Conservation (phyloP, 371 early-diverging fungal species). For the Mortierella sp. region DNA sequence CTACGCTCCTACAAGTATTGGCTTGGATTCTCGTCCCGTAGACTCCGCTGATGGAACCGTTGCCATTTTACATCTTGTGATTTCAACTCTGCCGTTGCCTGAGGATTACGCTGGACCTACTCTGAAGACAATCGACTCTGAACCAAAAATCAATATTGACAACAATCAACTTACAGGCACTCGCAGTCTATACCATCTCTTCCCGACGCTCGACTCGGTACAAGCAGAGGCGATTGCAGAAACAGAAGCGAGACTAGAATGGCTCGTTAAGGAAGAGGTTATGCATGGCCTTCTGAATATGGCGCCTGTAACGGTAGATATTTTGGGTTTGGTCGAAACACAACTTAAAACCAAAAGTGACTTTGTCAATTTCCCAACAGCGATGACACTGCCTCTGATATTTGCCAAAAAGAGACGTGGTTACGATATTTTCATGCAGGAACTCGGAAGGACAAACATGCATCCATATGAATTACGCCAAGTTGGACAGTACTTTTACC, state of each 20-base stretch:
- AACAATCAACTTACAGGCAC: conserved; percentile 29
- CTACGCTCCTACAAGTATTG: conserved; percentile 75
- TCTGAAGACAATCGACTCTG: conserved; percentile 48
- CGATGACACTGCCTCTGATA: conserved; percentile 68
- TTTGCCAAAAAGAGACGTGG: conserved; percentile 71
- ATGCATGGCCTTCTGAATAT: conserved; percentile 78
- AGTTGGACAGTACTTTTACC: conserved; percentile 73
- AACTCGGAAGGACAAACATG: conserved; percentile 64
- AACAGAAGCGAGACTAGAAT: conserved; percentile 70
- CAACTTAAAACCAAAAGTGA: conserved; percentile 74
- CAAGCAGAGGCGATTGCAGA: conserved; percentile 74
- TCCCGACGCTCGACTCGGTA: conserved; percentile 59
- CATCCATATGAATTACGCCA: conserved; percentile 66
- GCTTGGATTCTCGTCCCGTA: conserved; percentile 73
- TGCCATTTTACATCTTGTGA: conserved; percentile 74
- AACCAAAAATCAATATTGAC: conserved; percentile 46
- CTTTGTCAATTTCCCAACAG: conserved; percentile 76
- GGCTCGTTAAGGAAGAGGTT: conserved; percentile 81
- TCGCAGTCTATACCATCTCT: conserved; percentile 56
- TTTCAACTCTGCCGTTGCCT: conserved; percentile 71
- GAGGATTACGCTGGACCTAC: conserved; percentile 60
- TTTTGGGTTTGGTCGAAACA: conserved; percentile 71
- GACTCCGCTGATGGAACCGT: conserved; percentile 79
- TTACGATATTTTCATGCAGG: conserved; percentile 69
- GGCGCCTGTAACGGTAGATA: conserved; percentile 65